Base-by-base conservation (phyloP, 768 basidiomycete species). In the Tricholoma sp. region DNA sequence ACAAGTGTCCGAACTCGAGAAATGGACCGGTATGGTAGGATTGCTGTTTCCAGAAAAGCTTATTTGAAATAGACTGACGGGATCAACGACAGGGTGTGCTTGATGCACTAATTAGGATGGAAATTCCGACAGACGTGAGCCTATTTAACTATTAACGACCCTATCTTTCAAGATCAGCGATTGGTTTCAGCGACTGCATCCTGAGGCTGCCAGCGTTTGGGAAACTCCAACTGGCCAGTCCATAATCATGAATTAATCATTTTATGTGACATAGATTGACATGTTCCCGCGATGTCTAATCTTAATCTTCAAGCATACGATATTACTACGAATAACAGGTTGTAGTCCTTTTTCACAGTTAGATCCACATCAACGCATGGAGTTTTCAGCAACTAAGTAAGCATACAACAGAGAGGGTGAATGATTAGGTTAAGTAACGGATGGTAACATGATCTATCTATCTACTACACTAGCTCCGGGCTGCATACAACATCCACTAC, bases 161-260 rank as follows among this genome's bases (percentile, higher is more conserved):
- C 55, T 45, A 53, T 59, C 4, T 49, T 57, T 18, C n/a, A 39
- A 59, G 43, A 22, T 35, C 18, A 16, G 45, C 19, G 10, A 18
- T 29, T 21, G 32, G 27, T 54, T 56, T 55, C 59, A 86, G 84
- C 76, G 74, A 43, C 64, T 83, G 39, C 85, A 87, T 64, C 69
- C 77, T 18, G 77, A 79, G 59, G 59, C 68, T 64, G 83, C 77
- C 50, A 86, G 82, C 59, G 82, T 83, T 52, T 87, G 85, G 85
- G 79, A 78, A 65, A 54, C 61, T 55, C 16, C 27, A 8, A 18
- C n/a, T 10, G 4, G 9, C 47, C 16, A 45, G 21, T 12, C 19
- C 5, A 4, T 46, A 45, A 16, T 37, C 2, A 37, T 16, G 4
- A 37, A 37, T 37, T 16, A 37, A 37, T 37, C 35, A 37, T 4